Conservation (phyloP, 306 rosid genomes). For the Lupinus albus region DNA sequence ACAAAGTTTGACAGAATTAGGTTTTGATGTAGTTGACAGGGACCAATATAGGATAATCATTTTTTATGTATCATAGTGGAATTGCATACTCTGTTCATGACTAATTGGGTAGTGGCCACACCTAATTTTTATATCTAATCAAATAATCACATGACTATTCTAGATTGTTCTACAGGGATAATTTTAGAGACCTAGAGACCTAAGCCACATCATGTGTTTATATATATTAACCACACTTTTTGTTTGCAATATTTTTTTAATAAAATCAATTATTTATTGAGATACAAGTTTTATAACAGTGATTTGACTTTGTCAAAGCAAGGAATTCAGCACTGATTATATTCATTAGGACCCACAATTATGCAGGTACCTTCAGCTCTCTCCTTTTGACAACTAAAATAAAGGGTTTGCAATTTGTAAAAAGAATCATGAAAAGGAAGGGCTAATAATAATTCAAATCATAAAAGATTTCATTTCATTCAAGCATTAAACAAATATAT, state of each 20-base stretch:
- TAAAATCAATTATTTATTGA: constrained; percentile 39
- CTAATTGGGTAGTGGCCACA: constrained; percentile 38
- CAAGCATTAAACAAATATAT: constrained; percentile 36
- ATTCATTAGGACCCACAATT: constrained; percentile 59
- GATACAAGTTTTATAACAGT: constrained; percentile 38
- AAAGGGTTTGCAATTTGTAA: constrained; percentile 27
- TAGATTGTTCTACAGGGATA: constrained; percentile 30
- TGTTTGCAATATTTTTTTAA: constrained; percentile 22
- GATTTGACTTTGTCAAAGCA: constrained; percentile 53
- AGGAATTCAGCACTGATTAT: constrained; percentile 41
- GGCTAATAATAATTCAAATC: constrained; percentile 43
- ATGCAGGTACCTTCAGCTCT: constrained; percentile 39
- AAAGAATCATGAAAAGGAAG: constrained; percentile 39
- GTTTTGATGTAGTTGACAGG: constrained; percentile 36
- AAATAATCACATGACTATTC: constrained; percentile 43
- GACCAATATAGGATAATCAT: constrained; percentile 41
- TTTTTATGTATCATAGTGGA: constrained; percentile 44
- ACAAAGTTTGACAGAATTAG: constrained; percentile 46
- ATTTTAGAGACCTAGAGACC: too few species aligned
- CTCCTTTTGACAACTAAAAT: constrained; percentile 54
- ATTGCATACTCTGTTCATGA: constrained; percentile 40
- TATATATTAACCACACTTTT: constrained; percentile 45
- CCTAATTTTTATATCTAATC: constrained; percentile 46
- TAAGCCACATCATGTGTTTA: too few species aligned
- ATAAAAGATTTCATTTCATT: constrained; percentile 26